These are phyloP conservation scores for Thelephora aurantiotincta DNA, from an alignment of 768 basidiomycete genomes.

Conservation along the genomic window DNA sequence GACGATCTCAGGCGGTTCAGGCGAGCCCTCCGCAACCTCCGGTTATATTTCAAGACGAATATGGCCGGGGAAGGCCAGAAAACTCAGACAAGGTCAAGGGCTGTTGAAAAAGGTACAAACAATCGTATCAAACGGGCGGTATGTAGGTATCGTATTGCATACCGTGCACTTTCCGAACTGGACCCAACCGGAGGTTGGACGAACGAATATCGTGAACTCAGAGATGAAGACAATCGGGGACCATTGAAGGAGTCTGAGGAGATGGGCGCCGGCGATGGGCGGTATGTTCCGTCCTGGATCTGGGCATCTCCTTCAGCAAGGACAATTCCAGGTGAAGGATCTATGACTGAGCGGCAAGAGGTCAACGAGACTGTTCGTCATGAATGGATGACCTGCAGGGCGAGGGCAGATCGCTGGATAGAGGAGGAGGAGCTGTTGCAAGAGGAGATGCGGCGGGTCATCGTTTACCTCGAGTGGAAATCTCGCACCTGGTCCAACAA, in stretches of 20 bases:
- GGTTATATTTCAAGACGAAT: background rate
- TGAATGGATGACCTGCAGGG: constrained; percentile 5
- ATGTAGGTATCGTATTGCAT: constrained; percentile 2
- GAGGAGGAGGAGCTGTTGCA: constrained; percentile 5
- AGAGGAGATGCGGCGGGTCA: constrained; percentile 16
- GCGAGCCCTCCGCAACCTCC: background rate
- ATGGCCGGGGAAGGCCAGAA: constrained; percentile 3
- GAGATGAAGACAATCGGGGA: constrained; percentile 1
- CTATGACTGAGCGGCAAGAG: background rate
- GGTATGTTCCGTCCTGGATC: constrained; percentile 1
- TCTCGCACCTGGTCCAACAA: background rate
- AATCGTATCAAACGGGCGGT: background rate
- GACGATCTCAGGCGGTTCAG: constrained; percentile 1
- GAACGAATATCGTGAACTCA: background rate
- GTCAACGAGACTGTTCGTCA: constrained; percentile 2
- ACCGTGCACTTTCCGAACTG: constrained; percentile 1
- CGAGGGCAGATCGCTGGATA: constrained; percentile 4
- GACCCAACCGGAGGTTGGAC: constrained; percentile 4
- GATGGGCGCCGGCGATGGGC: background rate
- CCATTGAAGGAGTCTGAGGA: background rate
- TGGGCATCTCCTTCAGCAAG: background rate
- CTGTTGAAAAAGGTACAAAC: background rate
- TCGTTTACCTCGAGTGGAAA: constrained; percentile 12
- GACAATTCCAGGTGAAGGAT: background rate
- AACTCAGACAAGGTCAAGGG: constrained; percentile 1